Conservation (phyloP, 1,284 basidiomycete species). For the Ganoderma meredithae region DNA sequence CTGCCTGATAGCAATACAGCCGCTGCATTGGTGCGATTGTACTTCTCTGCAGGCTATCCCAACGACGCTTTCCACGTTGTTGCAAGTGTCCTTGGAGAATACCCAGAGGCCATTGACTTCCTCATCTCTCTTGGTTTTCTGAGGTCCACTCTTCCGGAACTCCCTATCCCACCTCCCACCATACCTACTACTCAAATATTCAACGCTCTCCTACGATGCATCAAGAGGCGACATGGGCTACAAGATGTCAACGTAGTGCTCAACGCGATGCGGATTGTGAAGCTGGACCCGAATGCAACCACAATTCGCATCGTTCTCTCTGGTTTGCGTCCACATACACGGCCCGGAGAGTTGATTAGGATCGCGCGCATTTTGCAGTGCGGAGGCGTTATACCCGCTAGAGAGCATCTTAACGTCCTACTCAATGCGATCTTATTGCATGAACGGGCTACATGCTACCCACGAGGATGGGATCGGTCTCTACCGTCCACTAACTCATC, state of each 20-base stretch:
- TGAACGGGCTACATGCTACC: conserved; percentile 49
- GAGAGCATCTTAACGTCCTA: conserved; percentile 51
- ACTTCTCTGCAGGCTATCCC: conserved; percentile 55
- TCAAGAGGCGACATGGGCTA: conserved; percentile 57
- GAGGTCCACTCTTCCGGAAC: conserved; percentile 4
- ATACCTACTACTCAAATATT: conserved; percentile 57
- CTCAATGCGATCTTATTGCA: conserved; percentile 56
- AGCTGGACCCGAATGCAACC: conserved; percentile 55
- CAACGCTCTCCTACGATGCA: conserved; percentile 63
- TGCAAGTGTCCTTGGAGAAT: conserved; percentile 50
- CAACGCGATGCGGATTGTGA: conserved; percentile 58
- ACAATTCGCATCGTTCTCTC: conserved; percentile 63
- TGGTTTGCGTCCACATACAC: conserved; percentile 53
- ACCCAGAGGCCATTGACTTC: conserved; percentile 33
- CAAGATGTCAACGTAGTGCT: conserved; percentile 52
- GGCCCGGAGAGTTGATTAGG: conserved; percentile 51
- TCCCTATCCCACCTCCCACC: conserved; percentile 25
- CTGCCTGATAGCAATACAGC: conserved; percentile 54
- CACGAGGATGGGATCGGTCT: conserved; percentile 53
- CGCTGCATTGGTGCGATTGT: conserved; percentile 62
- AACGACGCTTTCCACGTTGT: conserved; percentile 58
- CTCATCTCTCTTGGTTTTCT: conserved; percentile 36
- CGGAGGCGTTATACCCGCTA: conserved; percentile 48
- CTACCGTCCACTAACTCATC: conserved; percentile 27
- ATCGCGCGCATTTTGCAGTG: conserved; percentile 53